These are phyloP conservation scores for Aspergillus puulaauensis DNA, from an alignment of 2,329 filamentous ascomycete species.

Conservation along the genomic window DNA sequence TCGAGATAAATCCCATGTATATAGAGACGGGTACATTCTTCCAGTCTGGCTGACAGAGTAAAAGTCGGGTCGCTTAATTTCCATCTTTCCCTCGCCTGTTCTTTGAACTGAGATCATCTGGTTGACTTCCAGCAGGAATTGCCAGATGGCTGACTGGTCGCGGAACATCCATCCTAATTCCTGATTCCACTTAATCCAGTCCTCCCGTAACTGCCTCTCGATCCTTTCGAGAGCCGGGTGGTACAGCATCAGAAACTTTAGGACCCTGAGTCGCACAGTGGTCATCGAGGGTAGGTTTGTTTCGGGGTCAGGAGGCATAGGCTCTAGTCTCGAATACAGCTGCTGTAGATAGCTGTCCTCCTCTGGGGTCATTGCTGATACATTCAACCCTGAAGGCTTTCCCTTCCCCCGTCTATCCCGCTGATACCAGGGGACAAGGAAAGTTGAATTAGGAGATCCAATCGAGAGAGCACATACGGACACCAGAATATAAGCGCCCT, in stretches of 20 bases:
- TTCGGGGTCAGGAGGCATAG: background rate
- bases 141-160: conserved; percentile 5
- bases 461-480: background rate
- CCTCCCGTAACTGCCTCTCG: background rate
- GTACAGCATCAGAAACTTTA: background rate
- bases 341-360: background rate
- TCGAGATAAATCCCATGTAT: conserved; percentile 4
- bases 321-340: background rate
- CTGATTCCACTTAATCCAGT: background rate
- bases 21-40: background rate
- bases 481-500: background rate
- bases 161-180: conserved; percentile 2
- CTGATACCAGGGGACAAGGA: background rate
- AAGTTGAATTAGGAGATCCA: background rate
- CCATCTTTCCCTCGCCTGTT: background rate
- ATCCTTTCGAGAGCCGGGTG: background rate
- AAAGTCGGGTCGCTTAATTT: background rate
- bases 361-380: background rate
- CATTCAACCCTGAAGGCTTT: background rate
- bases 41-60: background rate
- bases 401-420: no score
- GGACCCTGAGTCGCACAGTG: background rate
- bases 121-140: background rate
- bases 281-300: background rate
- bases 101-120: background rate